Evolutionary conservation across 2,329 filamentous ascomycete genomes (phyloP).

Genomic region (Metarhizium anisopliae): DNA sequence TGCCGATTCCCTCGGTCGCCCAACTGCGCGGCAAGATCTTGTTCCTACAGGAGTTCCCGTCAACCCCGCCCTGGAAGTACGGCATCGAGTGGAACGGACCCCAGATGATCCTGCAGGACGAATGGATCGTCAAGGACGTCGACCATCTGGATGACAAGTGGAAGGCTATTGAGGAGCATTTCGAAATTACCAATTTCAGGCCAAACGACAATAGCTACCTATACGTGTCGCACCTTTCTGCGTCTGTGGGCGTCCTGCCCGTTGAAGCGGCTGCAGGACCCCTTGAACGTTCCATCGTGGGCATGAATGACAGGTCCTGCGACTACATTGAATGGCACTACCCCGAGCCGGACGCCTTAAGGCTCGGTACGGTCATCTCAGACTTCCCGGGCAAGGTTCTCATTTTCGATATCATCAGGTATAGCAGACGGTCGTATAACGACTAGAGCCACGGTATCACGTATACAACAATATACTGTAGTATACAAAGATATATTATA

Average conservation of each 20-base stretch:
- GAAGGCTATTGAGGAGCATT: constrained; percentile 31
- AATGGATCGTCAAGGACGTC: constrained; percentile 34
- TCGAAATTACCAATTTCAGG: constrained; percentile 26
- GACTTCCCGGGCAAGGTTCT: constrained; percentile 33
- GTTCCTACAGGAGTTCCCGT: constrained; percentile 34
- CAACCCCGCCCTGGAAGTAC: constrained; percentile 16
- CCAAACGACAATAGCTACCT: constrained; percentile 26
- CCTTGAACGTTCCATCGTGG: constrained; percentile 29
- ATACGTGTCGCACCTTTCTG: constrained; percentile 38
- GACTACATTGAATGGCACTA: constrained; percentile 29
- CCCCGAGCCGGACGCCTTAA: constrained; percentile 15
- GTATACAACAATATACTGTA: too few relatives aligned
- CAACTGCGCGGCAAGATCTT: constrained; percentile 36
- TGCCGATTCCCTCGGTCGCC: constrained; percentile 33
- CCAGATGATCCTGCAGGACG: constrained; percentile 37
- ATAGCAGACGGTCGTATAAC: too few relatives aligned
- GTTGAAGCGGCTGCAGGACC: constrained; percentile 41
- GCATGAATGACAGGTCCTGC: constrained; percentile 42
- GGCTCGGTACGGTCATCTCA: constrained; percentile 37
- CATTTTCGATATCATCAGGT: background rate
- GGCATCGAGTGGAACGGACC: constrained; percentile 35
- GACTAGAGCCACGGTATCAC: too few relatives aligned
- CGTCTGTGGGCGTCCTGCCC: constrained; percentile 37
- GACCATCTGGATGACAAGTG: constrained; percentile 37
- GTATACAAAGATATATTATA: too few relatives aligned